Conservation (phyloP, 441 rosid genomes). For the Populus hybrid region DNA sequence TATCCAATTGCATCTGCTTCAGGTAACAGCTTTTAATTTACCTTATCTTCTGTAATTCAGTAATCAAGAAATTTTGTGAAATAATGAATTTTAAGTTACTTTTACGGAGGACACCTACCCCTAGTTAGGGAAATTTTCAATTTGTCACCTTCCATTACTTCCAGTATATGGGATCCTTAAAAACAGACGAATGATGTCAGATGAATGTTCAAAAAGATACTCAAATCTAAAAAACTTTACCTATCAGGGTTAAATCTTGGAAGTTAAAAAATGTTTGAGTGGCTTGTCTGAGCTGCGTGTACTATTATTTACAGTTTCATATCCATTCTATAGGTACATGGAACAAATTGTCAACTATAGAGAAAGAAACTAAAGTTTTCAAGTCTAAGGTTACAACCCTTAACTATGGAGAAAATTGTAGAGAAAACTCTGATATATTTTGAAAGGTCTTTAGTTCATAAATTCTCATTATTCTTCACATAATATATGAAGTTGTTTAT, state of each 20-base stretch:
- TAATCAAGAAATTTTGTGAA: background rate
- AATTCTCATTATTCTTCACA: too few relatives aligned
- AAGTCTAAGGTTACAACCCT: too few relatives aligned
- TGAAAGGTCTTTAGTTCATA: too few relatives aligned
- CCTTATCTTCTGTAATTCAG: background rate
- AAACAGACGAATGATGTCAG: background rate
- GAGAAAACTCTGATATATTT: too few relatives aligned
- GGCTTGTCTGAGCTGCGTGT: background rate
- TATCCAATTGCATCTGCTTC: slow-evolving; percentile 78
- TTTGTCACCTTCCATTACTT: background rate
- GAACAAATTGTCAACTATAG: background rate
- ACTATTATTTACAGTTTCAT: background rate
- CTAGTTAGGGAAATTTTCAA: background rate
- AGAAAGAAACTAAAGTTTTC: too few relatives aligned
- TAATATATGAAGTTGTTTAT: too few relatives aligned
- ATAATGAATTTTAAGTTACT: background rate
- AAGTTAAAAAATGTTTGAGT: background rate
- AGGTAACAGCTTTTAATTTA: slow-evolving; percentile 38
- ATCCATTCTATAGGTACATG: background rate
- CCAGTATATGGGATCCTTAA: background rate
- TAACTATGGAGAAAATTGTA: too few relatives aligned
- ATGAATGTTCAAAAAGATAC: background rate
- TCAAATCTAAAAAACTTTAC: background rate
- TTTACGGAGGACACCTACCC: background rate
- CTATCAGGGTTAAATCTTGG: background rate